These are phyloP conservation scores for Tubosaeta sp. DNA, from an alignment of 768 basidiomycete genomes.

Conservation along the genomic window DNA sequence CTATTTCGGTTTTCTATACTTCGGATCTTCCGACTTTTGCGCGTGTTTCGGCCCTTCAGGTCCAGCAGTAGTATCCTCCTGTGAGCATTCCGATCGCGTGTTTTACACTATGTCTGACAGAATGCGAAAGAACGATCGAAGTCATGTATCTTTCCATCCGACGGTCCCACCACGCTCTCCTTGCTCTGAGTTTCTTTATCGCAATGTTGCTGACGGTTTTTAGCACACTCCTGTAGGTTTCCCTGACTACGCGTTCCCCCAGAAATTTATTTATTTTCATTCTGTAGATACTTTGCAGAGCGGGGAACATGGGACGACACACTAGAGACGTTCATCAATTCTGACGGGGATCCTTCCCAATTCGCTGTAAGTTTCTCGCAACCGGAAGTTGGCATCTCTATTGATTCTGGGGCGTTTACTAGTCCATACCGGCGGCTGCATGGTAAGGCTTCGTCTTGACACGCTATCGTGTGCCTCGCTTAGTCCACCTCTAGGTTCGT, in stretches of 20 bases:
- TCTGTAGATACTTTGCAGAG: constrained; percentile 77
- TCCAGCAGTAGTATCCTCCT: constrained; percentile 80
- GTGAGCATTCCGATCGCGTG: constrained; percentile 39
- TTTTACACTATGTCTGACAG: neutral
- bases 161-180: constrained; percentile 79
- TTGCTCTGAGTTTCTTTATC: constrained; percentile 90
- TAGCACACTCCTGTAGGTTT: constrained; percentile 72
- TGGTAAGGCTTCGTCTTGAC: constrained; percentile 48
- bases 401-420: neutral
- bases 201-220: constrained; percentile 84
- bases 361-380: constrained; percentile 51
- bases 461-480: neutral
- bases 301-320: constrained; percentile 87
- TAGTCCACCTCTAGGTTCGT: constrained; percentile 48
- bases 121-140: constrained; percentile 64
- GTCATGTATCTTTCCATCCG: constrained; percentile 90
- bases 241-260: neutral
- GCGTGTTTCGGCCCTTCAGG: constrained; percentile 87
- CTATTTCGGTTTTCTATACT: constrained; percentile 90
- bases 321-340: constrained; percentile 77
- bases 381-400: neutral
- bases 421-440: constrained; percentile 70
- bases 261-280: neutral
- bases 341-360: constrained; percentile 78
- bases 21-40: constrained; percentile 81